A percentile compares a stretch with the other conserved stretches of the same genome.
These are phyloP conservation scores for Annona cherimola DNA, from an alignment of 164 flowering plant species.

Conservation along the genomic window DNA sequence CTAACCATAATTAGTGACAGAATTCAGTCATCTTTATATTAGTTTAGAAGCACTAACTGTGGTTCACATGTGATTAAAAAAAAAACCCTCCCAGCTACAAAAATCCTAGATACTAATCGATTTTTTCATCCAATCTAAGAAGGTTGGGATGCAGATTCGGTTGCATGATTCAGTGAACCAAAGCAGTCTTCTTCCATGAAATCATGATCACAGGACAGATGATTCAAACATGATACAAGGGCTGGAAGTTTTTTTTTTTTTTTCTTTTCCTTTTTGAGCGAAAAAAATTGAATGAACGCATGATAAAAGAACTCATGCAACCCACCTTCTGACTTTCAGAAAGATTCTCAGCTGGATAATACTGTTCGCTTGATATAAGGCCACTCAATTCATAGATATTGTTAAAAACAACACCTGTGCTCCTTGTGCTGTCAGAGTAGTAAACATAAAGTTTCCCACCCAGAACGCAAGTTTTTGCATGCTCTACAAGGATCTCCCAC, in stretches of 20 bases:
- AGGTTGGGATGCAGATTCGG: not conserved
- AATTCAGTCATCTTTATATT: too few species aligned
- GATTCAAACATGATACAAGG: slow-evolving; percentile 30
- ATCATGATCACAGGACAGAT: not conserved
- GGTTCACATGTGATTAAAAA: too few species aligned
- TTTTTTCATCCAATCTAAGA: not conserved
- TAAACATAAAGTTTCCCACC: slow-evolving; percentile 61
- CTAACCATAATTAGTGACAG: too few species aligned
- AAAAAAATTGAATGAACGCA: not conserved
- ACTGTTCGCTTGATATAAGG: slow-evolving; percentile 64
- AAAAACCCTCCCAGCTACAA: too few species aligned
- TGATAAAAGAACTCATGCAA: not conserved
- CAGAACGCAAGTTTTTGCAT: slow-evolving; percentile 86
- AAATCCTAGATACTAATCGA: too few species aligned
- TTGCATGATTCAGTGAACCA: not conserved
- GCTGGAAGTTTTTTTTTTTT: not conserved
- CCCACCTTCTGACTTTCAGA: slow-evolving; percentile 81
- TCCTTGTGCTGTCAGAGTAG: slow-evolving; percentile 54
- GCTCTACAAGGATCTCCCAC: slow-evolving; percentile 94
- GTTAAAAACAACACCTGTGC: slow-evolving; percentile 74
- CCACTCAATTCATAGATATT: slow-evolving; percentile 81
- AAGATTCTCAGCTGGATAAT: slow-evolving; percentile 60
- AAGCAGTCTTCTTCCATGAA: not conserved
- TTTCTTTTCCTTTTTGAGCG: not conserved
- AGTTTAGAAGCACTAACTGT: too few species aligned